Conservation (phyloP, 2,329 filamentous ascomycete genomes). For the Penicillium expansum region DNA sequence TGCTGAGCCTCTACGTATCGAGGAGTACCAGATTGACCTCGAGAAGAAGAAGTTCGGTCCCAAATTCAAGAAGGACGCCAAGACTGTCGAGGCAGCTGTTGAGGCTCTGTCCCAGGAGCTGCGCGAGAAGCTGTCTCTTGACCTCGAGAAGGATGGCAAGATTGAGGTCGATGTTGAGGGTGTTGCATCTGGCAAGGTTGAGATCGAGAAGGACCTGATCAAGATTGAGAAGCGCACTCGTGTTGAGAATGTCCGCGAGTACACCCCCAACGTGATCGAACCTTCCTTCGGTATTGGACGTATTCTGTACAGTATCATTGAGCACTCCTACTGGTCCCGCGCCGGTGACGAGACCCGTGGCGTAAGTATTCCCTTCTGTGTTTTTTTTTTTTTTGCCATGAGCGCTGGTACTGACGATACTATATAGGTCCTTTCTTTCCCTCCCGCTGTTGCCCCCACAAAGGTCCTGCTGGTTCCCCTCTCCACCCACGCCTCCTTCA, state of each 20-base stretch:
- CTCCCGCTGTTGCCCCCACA: slow-evolving; percentile 78
- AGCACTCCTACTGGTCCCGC: slow-evolving; percentile 94
- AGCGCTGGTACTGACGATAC: slow-evolving; percentile 8
- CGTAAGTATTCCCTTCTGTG: slow-evolving; percentile 56
- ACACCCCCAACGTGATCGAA: slow-evolving; percentile 93
- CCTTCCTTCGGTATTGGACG: slow-evolving; percentile 96
- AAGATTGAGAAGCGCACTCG: slow-evolving; percentile 80
- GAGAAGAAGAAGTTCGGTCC: slow-evolving; percentile 97
- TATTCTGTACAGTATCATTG: slow-evolving; percentile 87
- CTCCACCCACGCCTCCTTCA: slow-evolving; percentile 76
- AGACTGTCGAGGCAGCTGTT: slow-evolving; percentile 76
- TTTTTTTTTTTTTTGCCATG: neutral
- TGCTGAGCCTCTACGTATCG: slow-evolving; percentile 71
- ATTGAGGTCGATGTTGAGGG: slow-evolving; percentile 71
- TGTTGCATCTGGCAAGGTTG: slow-evolving; percentile 68
- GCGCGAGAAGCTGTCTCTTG: slow-evolving; percentile 73
- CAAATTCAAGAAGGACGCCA: slow-evolving; percentile 91
- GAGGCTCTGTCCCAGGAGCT: slow-evolving; percentile 73
- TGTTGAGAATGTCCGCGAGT: slow-evolving; percentile 81
- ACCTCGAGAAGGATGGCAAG: slow-evolving; percentile 70
- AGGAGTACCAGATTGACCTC: slow-evolving; percentile 84
- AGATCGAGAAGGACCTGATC: slow-evolving; percentile 75
- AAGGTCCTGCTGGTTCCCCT: slow-evolving; percentile 92
- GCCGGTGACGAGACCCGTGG: slow-evolving; percentile 79
- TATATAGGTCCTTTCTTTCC: slow-evolving; percentile 66